Evolutionary conservation across 2,329 filamentous ascomycete genomes (phyloP).

Genomic region (Whalleya microplaca): DNA sequence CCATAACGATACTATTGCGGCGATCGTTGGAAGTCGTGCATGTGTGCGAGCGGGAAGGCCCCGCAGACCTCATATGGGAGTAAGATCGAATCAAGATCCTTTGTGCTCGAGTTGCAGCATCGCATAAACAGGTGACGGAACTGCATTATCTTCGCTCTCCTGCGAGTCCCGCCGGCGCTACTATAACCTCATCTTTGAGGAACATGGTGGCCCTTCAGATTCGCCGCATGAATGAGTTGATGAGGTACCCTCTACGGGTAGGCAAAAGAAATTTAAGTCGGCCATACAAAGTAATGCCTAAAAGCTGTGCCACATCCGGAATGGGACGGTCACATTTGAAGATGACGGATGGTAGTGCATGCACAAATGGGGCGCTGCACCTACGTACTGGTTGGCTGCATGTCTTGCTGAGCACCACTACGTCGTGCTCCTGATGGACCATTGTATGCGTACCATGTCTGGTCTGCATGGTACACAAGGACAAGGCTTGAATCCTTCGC

Average conservation of each 20-base stretch:
- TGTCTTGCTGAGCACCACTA: neutral
- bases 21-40: neutral
- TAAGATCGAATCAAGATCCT: neutral
- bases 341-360: conserved; percentile 16
- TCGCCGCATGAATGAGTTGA: too few relatives aligned
- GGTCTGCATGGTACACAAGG: conserved; percentile 13
- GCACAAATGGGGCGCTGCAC: conserved; percentile 12
- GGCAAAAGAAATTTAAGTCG: too few relatives aligned
- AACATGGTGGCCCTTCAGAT: too few relatives aligned
- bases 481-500: conserved; percentile 24
- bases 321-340: conserved; percentile 22
- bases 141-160: too few relatives aligned
- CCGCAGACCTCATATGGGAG: neutral
- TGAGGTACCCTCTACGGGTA: too few relatives aligned
- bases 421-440: too few relatives aligned
- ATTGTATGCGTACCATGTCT: neutral
- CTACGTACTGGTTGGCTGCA: neutral
- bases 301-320: conserved; percentile 2
- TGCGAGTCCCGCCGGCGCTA: too few relatives aligned
- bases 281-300: too few relatives aligned
- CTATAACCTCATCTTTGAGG: too few relatives aligned
- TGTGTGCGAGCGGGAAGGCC: neutral
- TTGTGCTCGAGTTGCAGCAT: too few relatives aligned
- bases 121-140: too few relatives aligned
- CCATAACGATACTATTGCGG: too few relatives aligned